These are phyloP conservation scores for Guyanaporus albipodus DNA, from an alignment of 768 basidiomycete species.

Conservation along the genomic window DNA sequence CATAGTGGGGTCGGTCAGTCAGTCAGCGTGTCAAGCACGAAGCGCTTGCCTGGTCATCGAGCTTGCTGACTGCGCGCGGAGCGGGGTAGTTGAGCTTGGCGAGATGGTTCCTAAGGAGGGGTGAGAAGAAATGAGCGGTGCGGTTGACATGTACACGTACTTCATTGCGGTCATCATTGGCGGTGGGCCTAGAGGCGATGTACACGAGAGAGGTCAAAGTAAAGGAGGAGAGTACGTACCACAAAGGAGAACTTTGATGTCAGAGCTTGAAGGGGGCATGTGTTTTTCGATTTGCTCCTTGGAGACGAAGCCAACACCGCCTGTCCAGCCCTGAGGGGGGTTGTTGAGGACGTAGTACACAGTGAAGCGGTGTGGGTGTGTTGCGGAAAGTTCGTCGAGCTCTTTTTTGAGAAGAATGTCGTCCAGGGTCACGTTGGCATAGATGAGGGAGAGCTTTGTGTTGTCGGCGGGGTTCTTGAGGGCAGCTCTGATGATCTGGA, in stretches of 20 bases:
- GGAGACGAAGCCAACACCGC: slow-evolving; percentile 89
- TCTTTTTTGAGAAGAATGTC: slow-evolving; percentile 92
- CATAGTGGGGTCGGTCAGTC: slow-evolving; percentile 12
- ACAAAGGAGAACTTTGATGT: slow-evolving; percentile 85
- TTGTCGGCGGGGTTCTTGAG: slow-evolving; percentile 84
- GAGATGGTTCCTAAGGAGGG: slow-evolving; percentile 69
- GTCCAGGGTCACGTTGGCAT: slow-evolving; percentile 90
- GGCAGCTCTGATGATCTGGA: slow-evolving; percentile 94
- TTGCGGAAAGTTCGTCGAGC: slow-evolving; percentile 70
- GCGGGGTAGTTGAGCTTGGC: slow-evolving; percentile 83
- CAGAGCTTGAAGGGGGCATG: slow-evolving; percentile 60
- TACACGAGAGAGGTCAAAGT: slow-evolving; percentile 5
- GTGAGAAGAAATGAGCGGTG: slow-evolving; percentile 1
- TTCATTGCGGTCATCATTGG: slow-evolving; percentile 81
- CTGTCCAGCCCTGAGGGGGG: slow-evolving; percentile 81
- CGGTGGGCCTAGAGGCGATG: slow-evolving; percentile 49
- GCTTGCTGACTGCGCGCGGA: slow-evolving; percentile 89
- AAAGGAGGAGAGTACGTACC: slow-evolving; percentile 47
- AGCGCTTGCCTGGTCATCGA: slow-evolving; percentile 69
- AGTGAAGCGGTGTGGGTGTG: slow-evolving; percentile 65
- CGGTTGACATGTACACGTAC: slow-evolving; percentile 36
- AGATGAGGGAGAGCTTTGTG: slow-evolving; percentile 84
- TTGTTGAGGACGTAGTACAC: slow-evolving; percentile 94
- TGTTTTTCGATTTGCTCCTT: slow-evolving; percentile 85
- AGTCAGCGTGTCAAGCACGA: too few relatives aligned